Percentiles rank a stretch among this genome's conserved stretches.
Conservation (phyloP, 148 eudicot species). For the Pouteria glomerata region DNA sequence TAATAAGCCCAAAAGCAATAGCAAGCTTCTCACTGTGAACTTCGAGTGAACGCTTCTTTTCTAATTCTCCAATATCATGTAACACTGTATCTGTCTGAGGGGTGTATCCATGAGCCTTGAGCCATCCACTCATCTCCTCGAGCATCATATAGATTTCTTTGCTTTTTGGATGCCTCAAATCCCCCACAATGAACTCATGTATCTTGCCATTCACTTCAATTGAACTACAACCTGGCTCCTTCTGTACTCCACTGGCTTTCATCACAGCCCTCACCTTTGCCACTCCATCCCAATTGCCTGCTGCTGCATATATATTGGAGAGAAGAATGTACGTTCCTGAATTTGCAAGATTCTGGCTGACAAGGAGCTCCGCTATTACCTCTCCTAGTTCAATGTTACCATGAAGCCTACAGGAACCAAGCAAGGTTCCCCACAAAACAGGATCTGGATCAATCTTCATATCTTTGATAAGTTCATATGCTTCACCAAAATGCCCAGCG, state of each 20-base stretch:
- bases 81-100: conserved; percentile 57
- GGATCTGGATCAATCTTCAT: conserved; percentile 54
- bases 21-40: conserved; percentile 89
- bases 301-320: conserved; percentile 72
- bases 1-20: conserved; percentile 76
- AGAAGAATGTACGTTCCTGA: conserved; percentile 78
- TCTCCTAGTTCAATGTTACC: conserved; percentile 51
- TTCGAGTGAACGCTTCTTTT: conserved; percentile 55
- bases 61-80: conserved; percentile 47
- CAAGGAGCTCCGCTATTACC: conserved; percentile 51
- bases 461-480: conserved; percentile 54
- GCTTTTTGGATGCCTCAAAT: conserved; percentile 62
- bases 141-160: conserved; percentile 73
- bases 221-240: conserved; percentile 96
- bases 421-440: conserved; percentile 74
- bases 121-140: conserved; percentile 55
- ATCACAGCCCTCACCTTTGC: conserved; percentile 64
- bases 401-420: conserved; percentile 80
- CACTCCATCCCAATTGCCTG: conserved; percentile 71
- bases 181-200: conserved; percentile 91
- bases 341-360: conserved; percentile 41
- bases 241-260: conserved; percentile 59
- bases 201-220: conserved; percentile 68
- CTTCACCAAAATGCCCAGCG: conserved; percentile 71
- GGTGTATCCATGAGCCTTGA: conserved; percentile 47